Evolutionary conservation across 176 grass and related monocot species (phyloP), one percentile per base, ranked within the genome.

Genomic region (Saccharum officinarum): DNA sequence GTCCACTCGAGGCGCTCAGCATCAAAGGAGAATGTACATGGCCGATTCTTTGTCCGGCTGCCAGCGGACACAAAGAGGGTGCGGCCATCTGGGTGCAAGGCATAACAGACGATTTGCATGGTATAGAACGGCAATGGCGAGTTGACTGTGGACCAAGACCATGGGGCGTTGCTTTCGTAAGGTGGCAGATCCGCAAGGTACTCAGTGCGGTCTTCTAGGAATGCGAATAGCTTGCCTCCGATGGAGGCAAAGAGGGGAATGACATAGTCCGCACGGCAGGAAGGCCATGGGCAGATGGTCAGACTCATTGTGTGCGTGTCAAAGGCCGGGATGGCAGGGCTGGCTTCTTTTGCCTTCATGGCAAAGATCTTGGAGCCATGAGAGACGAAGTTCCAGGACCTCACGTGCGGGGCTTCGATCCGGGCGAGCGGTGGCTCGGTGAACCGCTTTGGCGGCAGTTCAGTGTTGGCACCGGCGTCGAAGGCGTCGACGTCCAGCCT

Each of bases 291-390:
- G 57, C 76, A 79, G n/a, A 79, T 3, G 2, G 76, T 3, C 7
- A 64, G 59, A 1, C 8, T 1, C 23, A 64, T 12, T 1, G 76
- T 64, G n/a, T 5, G 13, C 1, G 76, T 17, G 76, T 79, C 76
- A 4, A 79, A 79, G 8, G 59, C 76, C 14, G 76, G 59, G 76
- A 86, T 49, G 40, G 30, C 84, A 2, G 76, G 76, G 40, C 22
- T 30, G 28, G 33, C 17, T 7, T 79, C 38, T 11, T 10, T 30
- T 0, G 67, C 13, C 36, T 52, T 7, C 76, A 86, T 73, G 30
- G 84, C 67, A 6, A 86, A 17, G 28, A 85, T 85, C 83, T 69
- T 85, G 64, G 74, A 11, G 64, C 83, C 83, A 41, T 86, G 84
- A 1, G 76, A n/a, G 75, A 72, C 14, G 66, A 86, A 71, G 26